Percentiles rank a stretch among this genome's conserved stretches.
phyloP scores from a whole-genome alignment of 2,329 filamentous ascomycete species.

The Fusarium pseudocircinatum region DNA sequence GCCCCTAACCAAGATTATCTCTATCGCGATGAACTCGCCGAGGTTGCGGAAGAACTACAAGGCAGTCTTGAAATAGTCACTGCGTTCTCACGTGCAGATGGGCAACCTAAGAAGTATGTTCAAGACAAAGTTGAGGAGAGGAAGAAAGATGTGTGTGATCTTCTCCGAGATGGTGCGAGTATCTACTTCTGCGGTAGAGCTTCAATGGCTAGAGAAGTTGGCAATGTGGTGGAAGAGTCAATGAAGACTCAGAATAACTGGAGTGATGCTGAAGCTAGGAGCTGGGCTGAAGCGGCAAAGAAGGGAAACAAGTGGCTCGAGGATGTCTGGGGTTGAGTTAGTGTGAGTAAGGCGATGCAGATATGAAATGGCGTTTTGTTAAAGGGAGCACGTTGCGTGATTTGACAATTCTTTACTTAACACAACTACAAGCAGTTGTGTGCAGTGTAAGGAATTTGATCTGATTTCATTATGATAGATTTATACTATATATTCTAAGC shows the following conservation, averaged over 20 bases:
- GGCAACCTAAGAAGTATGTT: slow-evolving; percentile 47
- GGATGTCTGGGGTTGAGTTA: slow-evolving; percentile 60
- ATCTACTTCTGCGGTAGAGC: slow-evolving; percentile 56
- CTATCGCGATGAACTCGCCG: slow-evolving; percentile 57
- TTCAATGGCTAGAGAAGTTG: slow-evolving; percentile 56
- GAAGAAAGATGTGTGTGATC: slow-evolving; percentile 39
- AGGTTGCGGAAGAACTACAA: slow-evolving; percentile 24
- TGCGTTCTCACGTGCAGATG: slow-evolving; percentile 30
- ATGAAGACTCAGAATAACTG: slow-evolving; percentile 49
- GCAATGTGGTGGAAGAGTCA: slow-evolving; percentile 49
- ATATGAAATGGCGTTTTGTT: not conserved
- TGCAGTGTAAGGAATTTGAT: too few relatives aligned
- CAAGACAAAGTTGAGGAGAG: slow-evolving; percentile 50
- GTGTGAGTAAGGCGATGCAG: not conserved
- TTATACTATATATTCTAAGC: too few relatives aligned
- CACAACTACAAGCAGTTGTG: not conserved
- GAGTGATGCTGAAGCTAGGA: slow-evolving; percentile 52
- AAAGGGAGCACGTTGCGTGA: not conserved
- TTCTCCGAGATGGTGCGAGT: slow-evolving; percentile 48
- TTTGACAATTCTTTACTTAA: not conserved
- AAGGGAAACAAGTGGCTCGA: slow-evolving; percentile 62
- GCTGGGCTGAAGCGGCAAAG: slow-evolving; percentile 59
- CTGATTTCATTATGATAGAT: not conserved
- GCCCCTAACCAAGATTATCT: slow-evolving; percentile 61
- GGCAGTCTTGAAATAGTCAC: slow-evolving; percentile 29